These are phyloP conservation scores for Galerina marginata DNA, from an alignment of 768 basidiomycete genomes.

Conservation along the genomic window DNA sequence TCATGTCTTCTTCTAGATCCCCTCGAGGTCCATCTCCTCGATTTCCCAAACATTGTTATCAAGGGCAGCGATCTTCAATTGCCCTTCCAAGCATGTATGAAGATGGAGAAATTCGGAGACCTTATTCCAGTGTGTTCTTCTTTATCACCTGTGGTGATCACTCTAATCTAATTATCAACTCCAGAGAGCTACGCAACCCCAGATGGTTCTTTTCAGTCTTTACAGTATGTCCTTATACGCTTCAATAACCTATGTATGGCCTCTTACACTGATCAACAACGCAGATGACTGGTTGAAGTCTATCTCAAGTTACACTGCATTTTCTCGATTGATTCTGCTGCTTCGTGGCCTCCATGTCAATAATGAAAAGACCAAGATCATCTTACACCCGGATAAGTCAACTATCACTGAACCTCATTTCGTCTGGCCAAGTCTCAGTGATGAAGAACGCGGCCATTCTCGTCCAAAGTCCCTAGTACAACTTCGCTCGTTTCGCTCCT, in stretches of 20 bases:
- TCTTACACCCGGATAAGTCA: constrained; percentile 95
- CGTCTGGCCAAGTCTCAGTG: constrained; percentile 92
- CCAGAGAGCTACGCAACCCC: constrained; percentile 94
- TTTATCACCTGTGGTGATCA: not conserved
- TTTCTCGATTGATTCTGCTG: constrained; percentile 96
- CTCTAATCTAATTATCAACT: constrained; percentile 14
- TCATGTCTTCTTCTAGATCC: constrained; percentile 62
- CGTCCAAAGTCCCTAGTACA: no score
- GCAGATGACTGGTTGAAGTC: constrained; percentile 98
- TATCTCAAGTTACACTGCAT: constrained; percentile 98
- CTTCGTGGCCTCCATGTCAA: constrained; percentile 98
- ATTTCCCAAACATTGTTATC: constrained; percentile 99
- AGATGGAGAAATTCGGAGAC: constrained; percentile 99
- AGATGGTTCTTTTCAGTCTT: constrained; percentile 98
- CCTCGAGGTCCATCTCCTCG: constrained; percentile 96
- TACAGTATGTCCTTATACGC: constrained; percentile 60
- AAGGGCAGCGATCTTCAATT: constrained; percentile 98
- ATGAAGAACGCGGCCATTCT: no score
- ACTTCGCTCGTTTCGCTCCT: no score
- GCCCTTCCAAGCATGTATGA: constrained; percentile 99
- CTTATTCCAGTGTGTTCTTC: constrained; percentile 75
- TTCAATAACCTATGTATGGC: not conserved
- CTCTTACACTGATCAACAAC: constrained; percentile 10
- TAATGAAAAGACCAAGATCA: constrained; percentile 99
- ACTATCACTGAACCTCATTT: constrained; percentile 98